phyloP scores from a whole-genome alignment of 257 asterid genomes.

The Fraxinus cuspidata region DNA sequence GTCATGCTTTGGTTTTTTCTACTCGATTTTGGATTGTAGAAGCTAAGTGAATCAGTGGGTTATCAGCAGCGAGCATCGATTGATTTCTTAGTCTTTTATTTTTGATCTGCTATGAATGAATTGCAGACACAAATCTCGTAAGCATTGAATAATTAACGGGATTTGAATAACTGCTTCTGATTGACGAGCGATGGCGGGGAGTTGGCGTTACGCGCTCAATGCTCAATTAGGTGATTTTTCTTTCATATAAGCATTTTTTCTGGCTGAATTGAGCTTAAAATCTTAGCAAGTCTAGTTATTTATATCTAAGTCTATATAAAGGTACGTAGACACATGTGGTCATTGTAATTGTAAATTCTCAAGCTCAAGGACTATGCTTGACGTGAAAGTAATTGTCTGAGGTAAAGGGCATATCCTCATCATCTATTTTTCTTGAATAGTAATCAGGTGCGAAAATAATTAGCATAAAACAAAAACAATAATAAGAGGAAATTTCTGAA shows the following conservation, averaged over 20 bases:
- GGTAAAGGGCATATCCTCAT: not conserved
- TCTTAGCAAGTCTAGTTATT: not conserved
- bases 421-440: not conserved
- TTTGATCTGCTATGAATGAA: conserved; percentile 25
- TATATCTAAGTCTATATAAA: not conserved
- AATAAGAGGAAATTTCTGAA: not conserved
- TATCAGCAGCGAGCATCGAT: conserved; percentile 23
- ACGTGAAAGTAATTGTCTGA: conserved; percentile 10
- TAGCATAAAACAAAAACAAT: not conserved
- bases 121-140: conserved; percentile 6
- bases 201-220: conserved; percentile 52
- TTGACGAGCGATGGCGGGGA: conserved; percentile 42
- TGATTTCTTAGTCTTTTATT: not conserved
- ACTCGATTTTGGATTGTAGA: conserved; percentile 3
- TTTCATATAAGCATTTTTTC: not conserved
- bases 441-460: not conserved
- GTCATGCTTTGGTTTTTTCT: not conserved
- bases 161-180: conserved; percentile 17
- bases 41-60: conserved; percentile 20
- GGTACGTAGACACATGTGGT: not conserved
- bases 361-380: conserved; percentile 4
- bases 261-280: not conserved
- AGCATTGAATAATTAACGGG: conserved; percentile 13
- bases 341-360: not conserved
- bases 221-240: conserved; percentile 56